Conservation (phyloP, 2,329 filamentous ascomycete genomes). For the Trichoderma polysporum region DNA sequence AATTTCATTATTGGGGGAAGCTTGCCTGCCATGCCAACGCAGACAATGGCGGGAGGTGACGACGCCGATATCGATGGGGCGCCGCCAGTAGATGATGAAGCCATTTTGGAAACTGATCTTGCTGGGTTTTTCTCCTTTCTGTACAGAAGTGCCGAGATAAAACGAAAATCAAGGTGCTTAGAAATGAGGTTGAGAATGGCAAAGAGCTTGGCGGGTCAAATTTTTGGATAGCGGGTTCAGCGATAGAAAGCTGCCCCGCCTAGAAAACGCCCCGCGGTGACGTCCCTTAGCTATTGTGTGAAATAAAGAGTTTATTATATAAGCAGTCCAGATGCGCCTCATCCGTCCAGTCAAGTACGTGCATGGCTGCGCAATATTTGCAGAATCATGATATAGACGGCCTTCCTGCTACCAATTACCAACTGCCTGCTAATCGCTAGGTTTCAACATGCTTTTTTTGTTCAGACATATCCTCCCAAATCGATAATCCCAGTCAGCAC, state of each 20-base stretch:
- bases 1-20: background rate
- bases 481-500: background rate
- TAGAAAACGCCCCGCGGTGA: conserved; percentile 17
- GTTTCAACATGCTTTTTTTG: background rate
- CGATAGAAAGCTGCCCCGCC: conserved; percentile 21
- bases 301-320: background rate
- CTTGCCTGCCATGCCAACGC: conserved; percentile 91
- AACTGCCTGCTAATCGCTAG: conserved; percentile 2
- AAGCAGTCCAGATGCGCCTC: background rate
- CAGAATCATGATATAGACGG: background rate
- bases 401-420: background rate
- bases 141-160: background rate
- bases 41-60: conserved; percentile 76
- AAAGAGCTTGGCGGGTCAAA: conserved; percentile 8
- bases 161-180: background rate
- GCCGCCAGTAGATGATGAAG: conserved; percentile 35
- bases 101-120: conserved; percentile 28
- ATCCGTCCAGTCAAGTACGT: background rate
- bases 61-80: conserved; percentile 28
- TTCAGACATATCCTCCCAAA: background rate
- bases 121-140: background rate
- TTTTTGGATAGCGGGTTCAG: conserved; percentile 12
- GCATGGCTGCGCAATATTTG: background rate
- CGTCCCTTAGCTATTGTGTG: background rate
- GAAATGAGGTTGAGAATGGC: background rate